Base-by-base conservation (phyloP, 2,329 filamentous ascomycete species). In the Coniochaeta prunicola region DNA sequence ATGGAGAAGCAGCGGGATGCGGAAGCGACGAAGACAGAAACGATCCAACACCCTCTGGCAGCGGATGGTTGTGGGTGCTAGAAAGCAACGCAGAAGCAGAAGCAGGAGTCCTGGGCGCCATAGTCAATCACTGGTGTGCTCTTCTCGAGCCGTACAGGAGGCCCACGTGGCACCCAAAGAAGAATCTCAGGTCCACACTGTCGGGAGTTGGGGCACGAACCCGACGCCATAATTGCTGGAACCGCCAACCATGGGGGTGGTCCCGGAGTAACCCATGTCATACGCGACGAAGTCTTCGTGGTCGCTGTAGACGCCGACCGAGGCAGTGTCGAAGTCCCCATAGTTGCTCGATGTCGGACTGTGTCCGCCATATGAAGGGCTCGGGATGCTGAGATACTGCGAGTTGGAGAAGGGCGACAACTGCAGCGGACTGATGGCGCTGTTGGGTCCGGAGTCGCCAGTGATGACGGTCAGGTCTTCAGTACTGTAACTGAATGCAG, bases 321-420 rank as follows among this genome's bases (percentile, higher is more conserved):
- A 86, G n/a, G 71, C 69, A 6, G 65, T 64, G 31, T 73, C 70
- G 54, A 69, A 70, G 62, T 71, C 82, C 76, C 69, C 85, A 68
- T 82, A 85, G 19, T 80, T 84, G 60, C 84, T 87, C 31, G 83
- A 84, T 24, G 83, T 81, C 57, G 84, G 84, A 68, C 83, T 87
- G 68, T 85, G 86, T 59, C 78, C 78, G 58, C 77, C 78, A 62
- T 82, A 85, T 30, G 81, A 81, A 26, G 83, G 83, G 59, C 83
- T 86, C n/a, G 84, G 84, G 57, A 87, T 81, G 69, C 75, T 82
- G 59, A 87, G 79, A 67, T 86, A 87, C 65, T 85, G 81, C 64
- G 79, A 78, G 63, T 74, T 74, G 56, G 74, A 69, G 62, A 78
- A 84, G 1, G 82, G 80, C 33, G 82, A 81, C 57, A 86, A 73